Conservation (phyloP, 306 rosid genomes). For the Adenanthera pavonina region DNA sequence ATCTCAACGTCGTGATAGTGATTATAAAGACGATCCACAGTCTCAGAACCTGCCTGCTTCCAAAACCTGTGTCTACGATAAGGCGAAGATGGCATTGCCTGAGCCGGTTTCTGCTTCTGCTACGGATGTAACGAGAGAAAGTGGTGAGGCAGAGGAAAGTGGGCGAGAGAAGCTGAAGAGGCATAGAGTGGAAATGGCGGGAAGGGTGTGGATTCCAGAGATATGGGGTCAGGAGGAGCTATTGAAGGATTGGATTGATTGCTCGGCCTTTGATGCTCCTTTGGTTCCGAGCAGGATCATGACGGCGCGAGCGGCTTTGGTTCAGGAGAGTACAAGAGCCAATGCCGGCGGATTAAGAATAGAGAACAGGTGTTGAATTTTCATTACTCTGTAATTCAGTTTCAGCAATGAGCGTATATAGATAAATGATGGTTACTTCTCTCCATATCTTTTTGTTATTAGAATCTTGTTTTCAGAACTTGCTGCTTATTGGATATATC, state of each 20-base stretch:
- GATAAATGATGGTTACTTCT: background rate
- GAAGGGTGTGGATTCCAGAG: conserved; percentile 88
- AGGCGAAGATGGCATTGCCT: conserved; percentile 21
- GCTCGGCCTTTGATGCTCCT: conserved; percentile 74
- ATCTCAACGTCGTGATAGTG: background rate
- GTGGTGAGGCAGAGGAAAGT: conserved; percentile 43
- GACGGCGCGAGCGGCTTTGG: conserved; percentile 74
- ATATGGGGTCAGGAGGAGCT: conserved; percentile 93
- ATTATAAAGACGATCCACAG: background rate
- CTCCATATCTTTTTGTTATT: background rate
- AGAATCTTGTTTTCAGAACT: background rate
- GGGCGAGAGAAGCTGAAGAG: conserved; percentile 82
- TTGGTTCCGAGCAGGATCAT: conserved; percentile 61
- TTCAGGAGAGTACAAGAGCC: conserved; percentile 59
- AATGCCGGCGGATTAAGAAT: conserved; percentile 50
- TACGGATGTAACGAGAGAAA: background rate
- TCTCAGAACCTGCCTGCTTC: conserved; percentile 21
- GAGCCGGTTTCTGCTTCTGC: background rate
- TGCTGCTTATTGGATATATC: background rate
- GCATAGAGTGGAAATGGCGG: conserved; percentile 73
- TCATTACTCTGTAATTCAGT: background rate
- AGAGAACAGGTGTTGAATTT: conserved; percentile 66
- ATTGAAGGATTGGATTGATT: conserved; percentile 86
- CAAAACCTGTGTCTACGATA: conserved; percentile 2
- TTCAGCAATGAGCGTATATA: background rate